Conservation (phyloP, 306 rosid species). For the Malus orientalis region DNA sequence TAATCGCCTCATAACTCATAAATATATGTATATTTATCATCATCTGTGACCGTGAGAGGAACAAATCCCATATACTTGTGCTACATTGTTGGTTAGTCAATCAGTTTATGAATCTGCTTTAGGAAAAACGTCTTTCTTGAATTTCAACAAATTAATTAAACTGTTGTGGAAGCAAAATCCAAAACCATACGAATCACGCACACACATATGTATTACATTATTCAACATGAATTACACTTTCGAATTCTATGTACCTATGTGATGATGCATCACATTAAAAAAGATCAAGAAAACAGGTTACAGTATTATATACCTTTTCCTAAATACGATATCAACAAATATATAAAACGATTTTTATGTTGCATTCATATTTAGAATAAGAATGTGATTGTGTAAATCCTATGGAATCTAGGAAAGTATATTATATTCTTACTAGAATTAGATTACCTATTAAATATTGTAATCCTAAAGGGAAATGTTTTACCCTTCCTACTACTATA, state of each 20-base stretch:
- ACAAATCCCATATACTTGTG: conserved; percentile 1
- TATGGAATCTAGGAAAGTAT: too few relatives aligned
- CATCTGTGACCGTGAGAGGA: neutral
- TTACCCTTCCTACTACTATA: too few relatives aligned
- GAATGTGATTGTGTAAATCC: too few relatives aligned
- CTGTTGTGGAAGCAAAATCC: neutral
- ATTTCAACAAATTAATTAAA: neutral
- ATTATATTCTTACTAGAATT: too few relatives aligned
- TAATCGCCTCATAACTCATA: neutral
- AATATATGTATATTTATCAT: neutral
- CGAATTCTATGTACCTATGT: neutral
- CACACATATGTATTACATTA: neutral
- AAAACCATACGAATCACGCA: neutral
- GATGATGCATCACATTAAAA: too few relatives aligned
- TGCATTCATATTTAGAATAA: too few relatives aligned
- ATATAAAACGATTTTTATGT: too few relatives aligned
- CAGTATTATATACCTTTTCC: too few relatives aligned
- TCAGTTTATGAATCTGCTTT: neutral
- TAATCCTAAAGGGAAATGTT: too few relatives aligned
- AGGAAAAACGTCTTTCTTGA: neutral
- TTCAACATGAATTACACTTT: neutral
- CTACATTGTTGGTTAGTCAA: neutral
- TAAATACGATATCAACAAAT: too few relatives aligned
- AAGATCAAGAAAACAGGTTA: neutral
- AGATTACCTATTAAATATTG: too few relatives aligned